Base-by-base conservation (phyloP, 768 basidiomycete species). In the Crassisporium funariophilum region DNA sequence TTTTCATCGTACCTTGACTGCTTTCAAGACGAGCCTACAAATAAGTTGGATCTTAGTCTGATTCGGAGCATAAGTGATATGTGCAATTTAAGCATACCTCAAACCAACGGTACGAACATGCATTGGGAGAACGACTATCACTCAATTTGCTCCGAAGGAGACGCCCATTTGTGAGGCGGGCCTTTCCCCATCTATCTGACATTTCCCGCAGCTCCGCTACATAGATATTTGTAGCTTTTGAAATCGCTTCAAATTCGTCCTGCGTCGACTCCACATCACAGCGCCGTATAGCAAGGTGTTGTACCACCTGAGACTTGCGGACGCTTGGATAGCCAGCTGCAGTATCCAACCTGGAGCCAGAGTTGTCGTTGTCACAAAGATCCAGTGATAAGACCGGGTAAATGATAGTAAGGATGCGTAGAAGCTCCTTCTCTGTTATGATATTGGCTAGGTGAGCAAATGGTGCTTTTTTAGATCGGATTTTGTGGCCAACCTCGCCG, bases 391-490 rank as follows among this genome's bases (percentile, higher is more conserved):
- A n/a, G n/a, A n/a, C n/a, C n/a, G 45, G 45, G 25, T 50, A 50
- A 15, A 41, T 41, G 5, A 51, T 6, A 11, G 9, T 12, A 6
- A 51, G 29, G 10, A 50, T n/a, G 2, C 34, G 20, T 3, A 46
- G 15, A 20, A 35, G 38, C 21, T 51, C 50, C 10, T 22, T 36
- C 19, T 41, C 17, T 4, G 8, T 12, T 9, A 51, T 51, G 2
- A 51, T 4, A 42, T 46, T 51, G 5, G 44, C 17, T 35, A 68
- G 53, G 33, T 68, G 57, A 4, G 57, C 54, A 57, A 67, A 67
- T 24, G 58, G 64, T 9, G 61, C 46, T 41, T 60, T 63, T 33
- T 57, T 60, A 2, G 65, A 69, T 16, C 42, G 50, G 9, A 68
- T 64, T 39, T 60, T 56, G 15, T 61, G 58, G 4, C 57, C 61